A percentile compares a stretch with the other conserved stretches of the same genome.
Evolutionary conservation across 352 stramenopile genomes (phyloP).

Genomic region (Pythium phragmitis): DNA sequence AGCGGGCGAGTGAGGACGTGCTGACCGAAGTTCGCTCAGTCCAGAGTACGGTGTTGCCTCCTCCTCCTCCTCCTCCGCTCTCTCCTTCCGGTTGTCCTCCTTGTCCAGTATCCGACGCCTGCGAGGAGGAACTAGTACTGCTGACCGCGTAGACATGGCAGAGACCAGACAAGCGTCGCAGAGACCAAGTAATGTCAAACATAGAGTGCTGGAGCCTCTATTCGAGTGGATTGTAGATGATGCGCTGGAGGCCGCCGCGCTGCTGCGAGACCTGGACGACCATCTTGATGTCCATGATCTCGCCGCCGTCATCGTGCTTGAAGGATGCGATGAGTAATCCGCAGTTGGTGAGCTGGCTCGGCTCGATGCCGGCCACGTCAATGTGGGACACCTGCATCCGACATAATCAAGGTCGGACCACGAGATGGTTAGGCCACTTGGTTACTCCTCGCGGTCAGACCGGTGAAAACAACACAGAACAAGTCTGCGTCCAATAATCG

Average conservation of each 20-base stretch:
- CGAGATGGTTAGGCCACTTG: neutral
- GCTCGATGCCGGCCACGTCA: constrained; percentile 68
- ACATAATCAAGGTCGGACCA: neutral
- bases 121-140: neutral
- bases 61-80: neutral
- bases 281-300: constrained; percentile 88
- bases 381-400: constrained; percentile 57
- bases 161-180: neutral
- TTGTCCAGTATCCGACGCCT: too few relatives aligned
- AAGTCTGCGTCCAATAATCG: neutral
- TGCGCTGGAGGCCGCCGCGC: constrained; percentile 65
- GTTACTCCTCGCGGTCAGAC: neutral
- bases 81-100: too few relatives aligned
- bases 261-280: constrained; percentile 87
- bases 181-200: neutral
- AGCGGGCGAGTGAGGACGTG: constrained; percentile 25
- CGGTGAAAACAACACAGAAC: neutral
- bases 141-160: constrained; percentile 4
- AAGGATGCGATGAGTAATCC: constrained; percentile 85
- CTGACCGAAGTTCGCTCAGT: constrained; percentile 42
- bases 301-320: constrained; percentile 60
- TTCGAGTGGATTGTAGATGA: constrained; percentile 88
- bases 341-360: constrained; percentile 86
- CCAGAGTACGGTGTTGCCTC: constrained; percentile 33
- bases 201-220: constrained; percentile 28